These are phyloP conservation scores for Tripterygium wilfordii DNA, from an alignment of 177 flowering plant genomes.

Conservation along the genomic window DNA sequence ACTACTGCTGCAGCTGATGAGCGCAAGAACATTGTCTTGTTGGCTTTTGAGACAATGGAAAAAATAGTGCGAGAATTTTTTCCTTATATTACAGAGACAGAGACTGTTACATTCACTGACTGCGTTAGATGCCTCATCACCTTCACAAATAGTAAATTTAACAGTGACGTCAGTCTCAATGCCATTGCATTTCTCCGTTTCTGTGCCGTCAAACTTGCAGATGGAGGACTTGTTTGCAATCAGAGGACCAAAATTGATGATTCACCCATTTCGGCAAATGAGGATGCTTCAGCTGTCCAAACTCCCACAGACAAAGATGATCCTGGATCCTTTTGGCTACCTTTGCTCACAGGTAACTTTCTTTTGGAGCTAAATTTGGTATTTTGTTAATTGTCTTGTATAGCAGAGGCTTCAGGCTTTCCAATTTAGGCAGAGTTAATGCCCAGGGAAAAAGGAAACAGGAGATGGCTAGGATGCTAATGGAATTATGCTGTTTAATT, in stretches of 20 bases:
- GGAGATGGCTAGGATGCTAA: too few species aligned
- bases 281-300: conserved; percentile 35
- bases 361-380: conserved; percentile 1
- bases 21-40: conserved; percentile 80
- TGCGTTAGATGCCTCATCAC: conserved; percentile 93
- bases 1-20: conserved; percentile 98
- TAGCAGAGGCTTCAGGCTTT: too few species aligned
- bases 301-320: conserved; percentile 61
- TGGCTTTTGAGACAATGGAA: conserved; percentile 98
- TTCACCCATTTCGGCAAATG: conserved; percentile 24
- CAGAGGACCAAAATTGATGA: conserved; percentile 44
- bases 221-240: conserved; percentile 75
- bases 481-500: too few species aligned
- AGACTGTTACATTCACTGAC: conserved; percentile 84
- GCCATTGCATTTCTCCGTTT: conserved; percentile 98
- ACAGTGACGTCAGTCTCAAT: conserved; percentile 94
- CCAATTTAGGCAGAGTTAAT: too few species aligned
- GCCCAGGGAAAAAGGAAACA: too few species aligned
- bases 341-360: conserved; percentile 77
- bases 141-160: conserved; percentile 89
- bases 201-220: conserved; percentile 98
- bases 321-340: conserved; percentile 77
- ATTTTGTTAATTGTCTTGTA: too few species aligned
- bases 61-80: conserved; percentile 96
- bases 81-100: conserved; percentile 96